Base-by-base conservation (phyloP, 2,329 filamentous ascomycete species). In the Neoarthrinium moseri region DNA sequence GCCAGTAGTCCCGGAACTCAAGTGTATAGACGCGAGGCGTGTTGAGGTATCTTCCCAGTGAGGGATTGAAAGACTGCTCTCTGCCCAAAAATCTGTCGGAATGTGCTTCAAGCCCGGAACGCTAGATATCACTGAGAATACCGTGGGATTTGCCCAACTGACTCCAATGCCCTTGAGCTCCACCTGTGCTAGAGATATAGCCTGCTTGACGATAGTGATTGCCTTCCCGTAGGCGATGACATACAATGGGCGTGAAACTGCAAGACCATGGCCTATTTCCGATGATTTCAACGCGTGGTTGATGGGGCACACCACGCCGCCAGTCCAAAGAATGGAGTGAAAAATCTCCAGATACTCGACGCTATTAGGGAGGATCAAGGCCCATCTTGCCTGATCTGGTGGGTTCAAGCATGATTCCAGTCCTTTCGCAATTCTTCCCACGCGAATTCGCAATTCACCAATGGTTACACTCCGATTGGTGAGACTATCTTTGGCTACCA, bases 401-500 rank as follows among this genome's bases (percentile, higher is more conserved):
- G 67, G 68, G 3, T 50, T 49, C 20, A 67, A 56, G 4, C 53
- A 56, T 17, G 59, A 51, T 12, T 59, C 50, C 12, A 74, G 53
- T 1, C 71, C 70, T 23, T 66, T 60, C 15, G 70, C 70, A 17
- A 74, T 59, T 21, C 65, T 59, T 1, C 70, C 70, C 3, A 71
- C 66, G 8, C 63, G 62, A 22, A 64, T 61, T 8, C 70, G 63
- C 5, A 74, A 60, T 47, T 70, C 61, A n/a, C 66, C 68, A 17
- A 74, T 59, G 0, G 69, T 72, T 24, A 73, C 63, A 46, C 65
- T 71, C n/a, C 72, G 65, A 51, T 71, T 68, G 5, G 70, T 71
- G 22, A 74, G 58, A 41, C 59, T 70, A 51, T 74, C 72, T 23
- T 64, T 62, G 3, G 68, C 62, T 23, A 74, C 66, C 11, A 74